These are phyloP conservation scores for Citrus mangshanensis DNA, from an alignment of 345 rosid genomes.

Conservation along the genomic window DNA sequence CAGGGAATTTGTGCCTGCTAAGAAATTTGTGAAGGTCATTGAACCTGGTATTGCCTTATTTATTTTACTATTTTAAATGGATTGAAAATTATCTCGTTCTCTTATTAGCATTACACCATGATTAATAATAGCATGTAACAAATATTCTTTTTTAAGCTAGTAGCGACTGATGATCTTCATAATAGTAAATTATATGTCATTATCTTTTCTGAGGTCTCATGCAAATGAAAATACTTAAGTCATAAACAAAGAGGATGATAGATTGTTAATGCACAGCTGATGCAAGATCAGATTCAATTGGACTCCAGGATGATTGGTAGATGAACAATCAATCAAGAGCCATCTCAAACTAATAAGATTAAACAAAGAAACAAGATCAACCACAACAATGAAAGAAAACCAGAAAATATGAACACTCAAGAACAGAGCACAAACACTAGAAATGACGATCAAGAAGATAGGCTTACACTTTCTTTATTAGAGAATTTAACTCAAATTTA, in stretches of 20 bases:
- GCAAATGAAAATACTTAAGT: neutral
- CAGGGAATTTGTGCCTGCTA: conserved; percentile 75
- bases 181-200: neutral
- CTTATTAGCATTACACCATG: neutral
- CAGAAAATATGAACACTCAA: too few relatives aligned
- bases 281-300: too few relatives aligned
- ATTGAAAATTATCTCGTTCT: neutral
- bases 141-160: neutral
- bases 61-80: neutral
- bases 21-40: conserved; percentile 67
- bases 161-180: neutral
- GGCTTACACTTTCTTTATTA: too few relatives aligned
- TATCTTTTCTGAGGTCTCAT: neutral
- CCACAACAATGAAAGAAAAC: too few relatives aligned
- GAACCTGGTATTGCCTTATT: conserved; percentile 55
- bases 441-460: too few relatives aligned
- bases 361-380: too few relatives aligned
- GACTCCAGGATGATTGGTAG: neutral
- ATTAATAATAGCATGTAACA: neutral
- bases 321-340: neutral
- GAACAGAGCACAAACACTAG: too few relatives aligned
- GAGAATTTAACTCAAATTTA: too few relatives aligned
- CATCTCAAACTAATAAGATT: too few relatives aligned
- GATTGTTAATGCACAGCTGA: too few relatives aligned
- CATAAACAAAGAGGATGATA: neutral